Base-by-base conservation (phyloP, 208 protist species). In the Leishmania martiniquensis region DNA sequence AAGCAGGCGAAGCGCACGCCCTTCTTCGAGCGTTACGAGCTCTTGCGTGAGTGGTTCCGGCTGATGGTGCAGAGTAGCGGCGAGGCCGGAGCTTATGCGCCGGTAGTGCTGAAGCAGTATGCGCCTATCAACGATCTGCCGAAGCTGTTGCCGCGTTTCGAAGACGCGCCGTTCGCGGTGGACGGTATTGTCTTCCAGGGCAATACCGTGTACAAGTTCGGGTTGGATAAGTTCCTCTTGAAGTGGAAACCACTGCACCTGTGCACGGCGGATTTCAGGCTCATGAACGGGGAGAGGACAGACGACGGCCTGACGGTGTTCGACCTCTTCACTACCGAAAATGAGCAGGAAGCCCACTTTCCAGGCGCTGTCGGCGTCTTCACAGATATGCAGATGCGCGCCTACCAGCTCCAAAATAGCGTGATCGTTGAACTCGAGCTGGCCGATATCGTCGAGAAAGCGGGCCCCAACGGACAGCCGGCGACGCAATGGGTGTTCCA, bases 101-200 rank as follows among this genome's bases (percentile, higher is more conserved):
- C 59, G 7, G 67, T 68, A 39, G 59, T 95, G 51, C 78, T 96
- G 66, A 97, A 97, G 76, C 69, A 91, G 65, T 97, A 97, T 80
- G 87, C 90, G 25, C 90, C 92, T 10, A 91, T 96, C 75, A 87
- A 88, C 66, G 77, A 92, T 39, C 70, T 96, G 49, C 77, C 76
- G 13, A 82, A 83, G 42, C 82, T 96, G 39, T 76, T 97, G 25
- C 84, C 89, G 0, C 72, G 76, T 49, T 82, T 89, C 66, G 87
- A 94, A 29, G 78, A 88, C 34, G 75, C 85, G 7, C 80, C 87
- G 17, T 87, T 91, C 29, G 76, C 85, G 1, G 86, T 95, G 65
- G 94, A 97, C 71, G 94, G 94, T 51, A 80, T 97, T 20, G 86
- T 97, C 7, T 96, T 97, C 72, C 94, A 97, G 82, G 84, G 92